phyloP scores from a whole-genome alignment of 768 basidiomycete species.

The Paxillus ammoniavirescens region DNA sequence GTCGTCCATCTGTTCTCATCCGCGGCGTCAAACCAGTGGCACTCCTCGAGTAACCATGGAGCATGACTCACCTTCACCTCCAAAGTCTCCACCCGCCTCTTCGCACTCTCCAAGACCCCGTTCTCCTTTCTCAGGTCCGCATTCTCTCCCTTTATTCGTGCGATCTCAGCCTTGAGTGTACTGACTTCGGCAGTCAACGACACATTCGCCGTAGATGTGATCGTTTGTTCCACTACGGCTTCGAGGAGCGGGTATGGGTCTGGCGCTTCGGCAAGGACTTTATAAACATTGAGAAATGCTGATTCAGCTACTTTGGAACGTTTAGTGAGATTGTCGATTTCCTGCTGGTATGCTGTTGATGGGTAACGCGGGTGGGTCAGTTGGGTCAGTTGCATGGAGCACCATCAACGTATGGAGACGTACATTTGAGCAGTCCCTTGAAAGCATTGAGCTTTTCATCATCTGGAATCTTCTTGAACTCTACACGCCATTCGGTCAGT shows the following conservation, averaged over 20 bases:
- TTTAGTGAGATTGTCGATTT: slow-evolving; percentile 94
- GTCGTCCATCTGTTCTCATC: slow-evolving; percentile 82
- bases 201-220: slow-evolving; percentile 51
- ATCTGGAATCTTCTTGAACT: slow-evolving; percentile 95
- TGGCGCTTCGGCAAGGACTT: slow-evolving; percentile 93
- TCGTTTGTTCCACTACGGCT: slow-evolving; percentile 93
- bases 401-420: slow-evolving; percentile 8
- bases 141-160: slow-evolving; percentile 78
- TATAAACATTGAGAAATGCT: slow-evolving; percentile 96
- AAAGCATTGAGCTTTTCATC: slow-evolving; percentile 83
- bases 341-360: slow-evolving; percentile 82
- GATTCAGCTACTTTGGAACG: slow-evolving; percentile 92
- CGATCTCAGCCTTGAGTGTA: slow-evolving; percentile 72
- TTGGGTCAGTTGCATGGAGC: neutral
- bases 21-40: neutral
- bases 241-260: slow-evolving; percentile 97
- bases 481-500: slow-evolving; percentile 38
- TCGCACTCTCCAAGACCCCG: slow-evolving; percentile 59
- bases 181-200: slow-evolving; percentile 60
- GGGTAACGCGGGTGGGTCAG: neutral
- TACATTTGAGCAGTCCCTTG: slow-evolving; percentile 89
- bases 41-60: neutral
- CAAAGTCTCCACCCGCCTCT: slow-evolving; percentile 76
- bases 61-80: slow-evolving; percentile 68
- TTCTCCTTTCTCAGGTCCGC: slow-evolving; percentile 74